Evolutionary conservation across 345 rosid species (phyloP), one percentile per base, ranked within the genome.

Genomic region (Camelina neglecta): DNA sequence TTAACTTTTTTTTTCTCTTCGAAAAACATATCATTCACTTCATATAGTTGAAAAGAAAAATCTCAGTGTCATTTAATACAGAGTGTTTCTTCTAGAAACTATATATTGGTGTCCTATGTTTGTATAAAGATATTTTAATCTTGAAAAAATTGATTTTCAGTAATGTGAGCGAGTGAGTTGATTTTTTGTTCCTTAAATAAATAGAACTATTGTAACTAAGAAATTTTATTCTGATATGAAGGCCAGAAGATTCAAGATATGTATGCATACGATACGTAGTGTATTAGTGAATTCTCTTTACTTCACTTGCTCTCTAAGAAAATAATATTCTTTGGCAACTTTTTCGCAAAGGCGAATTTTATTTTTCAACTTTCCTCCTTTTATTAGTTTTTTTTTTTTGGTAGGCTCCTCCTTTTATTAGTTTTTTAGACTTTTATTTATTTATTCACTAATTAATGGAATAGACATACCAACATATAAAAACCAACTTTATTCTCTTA

Each of bases 241-340:
- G 24, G 45, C 12, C n/a, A 59, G 23, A 60, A 48, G 49, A 58
- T 15, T 29, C 39, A 29, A 57, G 38, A 38, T 50, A 26, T 11
- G 50, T 39, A 39, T 51, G 38, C 38, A 35, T 8, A 6, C 7
- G 38, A n/a, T n/a, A 35, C 7, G 47, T 45, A 59, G 48, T 55
- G 65, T 73, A 49, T 44, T 35, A 20, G 20, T 36, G 60, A 48
- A 50, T 75, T 49, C 59, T 49, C 79, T 75, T 60, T 47, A 48
- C 48, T 23, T 49, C 66, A 23, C 72, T 71, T 71, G 36, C 60
- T 71, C 26, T 64, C 60, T 24, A 76, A 64, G 76, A 64, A 62
- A 63, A 6, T 47, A 71, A 24, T 77, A 77, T 77, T 70, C 72
- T 24, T 26, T 56, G 36, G 63, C 60, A 63, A 55, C 65, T 77